phyloP scores from a whole-genome alignment of 1,139 yeast genomes.

The Suzukiozyma palmioleophila region DNA sequence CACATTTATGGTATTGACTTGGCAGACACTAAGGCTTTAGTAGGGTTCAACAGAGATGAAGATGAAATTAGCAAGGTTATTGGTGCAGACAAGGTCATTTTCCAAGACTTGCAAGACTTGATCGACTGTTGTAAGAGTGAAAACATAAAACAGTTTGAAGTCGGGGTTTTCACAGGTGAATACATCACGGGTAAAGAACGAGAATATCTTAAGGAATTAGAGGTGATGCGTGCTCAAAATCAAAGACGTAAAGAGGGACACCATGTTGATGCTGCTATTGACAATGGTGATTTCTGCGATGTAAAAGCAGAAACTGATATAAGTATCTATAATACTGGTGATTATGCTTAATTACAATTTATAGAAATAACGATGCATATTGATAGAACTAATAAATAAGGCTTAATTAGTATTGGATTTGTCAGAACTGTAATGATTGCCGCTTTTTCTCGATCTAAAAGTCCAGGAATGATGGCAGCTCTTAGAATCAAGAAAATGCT shows the following conservation, averaged over 20 bases:
- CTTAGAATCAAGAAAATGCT: too few species aligned
- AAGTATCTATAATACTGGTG: conserved; percentile 85
- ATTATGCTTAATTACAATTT: conserved; percentile 34
- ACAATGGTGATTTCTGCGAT: conserved; percentile 48
- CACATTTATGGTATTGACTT: conserved; percentile 97
- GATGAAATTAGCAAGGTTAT: conserved; percentile 72
- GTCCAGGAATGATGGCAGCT: too few species aligned
- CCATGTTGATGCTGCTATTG: conserved; percentile 45
- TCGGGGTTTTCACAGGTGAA: conserved; percentile 95
- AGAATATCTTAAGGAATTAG: conserved; percentile 76
- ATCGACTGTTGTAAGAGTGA: conserved; percentile 70
- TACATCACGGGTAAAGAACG: conserved; percentile 92
- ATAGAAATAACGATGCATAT: not conserved
- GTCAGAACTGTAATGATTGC: not conserved
- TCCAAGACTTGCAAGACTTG: conserved; percentile 80
- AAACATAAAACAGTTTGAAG: conserved; percentile 64
- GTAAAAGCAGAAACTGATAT: conserved; percentile 89
- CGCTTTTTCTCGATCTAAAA: too few species aligned
- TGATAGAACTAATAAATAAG: not conserved
- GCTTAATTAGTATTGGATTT: not conserved
- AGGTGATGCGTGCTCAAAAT: conserved; percentile 76
- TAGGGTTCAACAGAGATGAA: conserved; percentile 75
- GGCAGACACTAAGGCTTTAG: conserved; percentile 92
- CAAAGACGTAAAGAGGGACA: conserved; percentile 53
- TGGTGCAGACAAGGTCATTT: conserved; percentile 89